Evolutionary conservation across 2,329 filamentous ascomycete species (phyloP).

Genomic region (Ascosphaera apis): DNA sequence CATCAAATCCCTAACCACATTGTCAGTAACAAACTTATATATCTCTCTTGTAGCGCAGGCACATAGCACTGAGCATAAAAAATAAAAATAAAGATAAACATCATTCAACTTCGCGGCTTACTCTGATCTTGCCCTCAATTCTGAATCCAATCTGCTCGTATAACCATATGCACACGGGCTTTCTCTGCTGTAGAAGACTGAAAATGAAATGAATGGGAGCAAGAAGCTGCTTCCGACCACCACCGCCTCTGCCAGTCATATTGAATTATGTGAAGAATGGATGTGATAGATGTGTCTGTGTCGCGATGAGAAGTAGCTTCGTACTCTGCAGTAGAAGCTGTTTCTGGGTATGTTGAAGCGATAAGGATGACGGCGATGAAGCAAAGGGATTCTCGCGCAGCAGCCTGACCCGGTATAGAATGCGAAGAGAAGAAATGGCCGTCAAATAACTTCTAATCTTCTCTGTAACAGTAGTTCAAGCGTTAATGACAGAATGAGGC

Average conservation of each 20-base stretch:
- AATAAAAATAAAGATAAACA: neutral
- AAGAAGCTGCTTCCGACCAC: conserved; percentile 43
- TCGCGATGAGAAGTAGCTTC: too few species aligned
- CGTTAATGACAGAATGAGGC: too few species aligned
- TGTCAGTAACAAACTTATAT: conserved; percentile 1
- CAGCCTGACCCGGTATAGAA: too few species aligned
- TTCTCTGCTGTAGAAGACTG: conserved; percentile 68
- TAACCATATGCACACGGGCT: conserved; percentile 81
- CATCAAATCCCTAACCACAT: conserved; percentile 63
- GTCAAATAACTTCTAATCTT: too few species aligned
- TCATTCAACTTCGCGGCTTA: conserved; percentile 21
- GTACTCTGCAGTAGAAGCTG: too few species aligned
- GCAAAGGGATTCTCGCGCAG: too few species aligned
- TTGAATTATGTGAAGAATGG: neutral
- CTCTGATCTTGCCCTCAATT: conserved; percentile 90
- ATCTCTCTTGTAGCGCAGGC: conserved; percentile 4
- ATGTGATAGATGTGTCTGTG: too few species aligned
- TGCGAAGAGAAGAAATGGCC: too few species aligned
- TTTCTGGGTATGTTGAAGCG: too few species aligned
- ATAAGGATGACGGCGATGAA: too few species aligned
- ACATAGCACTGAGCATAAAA: conserved; percentile 2
- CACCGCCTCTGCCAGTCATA: conserved; percentile 31
- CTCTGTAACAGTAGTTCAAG: too few species aligned
- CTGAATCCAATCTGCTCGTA: conserved; percentile 88
- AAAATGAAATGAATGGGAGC: conserved; percentile 77